Base-by-base conservation (phyloP, 2,329 filamentous ascomycete species). In the Bisporella sp. region DNA sequence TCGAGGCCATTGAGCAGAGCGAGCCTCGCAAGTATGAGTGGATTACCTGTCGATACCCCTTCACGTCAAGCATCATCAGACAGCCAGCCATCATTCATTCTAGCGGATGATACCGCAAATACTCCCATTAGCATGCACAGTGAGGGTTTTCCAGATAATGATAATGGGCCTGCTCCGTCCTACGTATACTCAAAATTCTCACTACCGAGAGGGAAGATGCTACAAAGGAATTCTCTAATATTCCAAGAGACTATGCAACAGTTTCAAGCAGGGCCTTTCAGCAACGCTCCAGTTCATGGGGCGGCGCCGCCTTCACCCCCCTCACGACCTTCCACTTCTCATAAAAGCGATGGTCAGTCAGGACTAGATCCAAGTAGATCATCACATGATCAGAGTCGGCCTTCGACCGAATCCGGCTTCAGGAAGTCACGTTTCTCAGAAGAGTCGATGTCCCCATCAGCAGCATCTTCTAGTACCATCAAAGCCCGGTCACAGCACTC, bases 181-280 rank as follows among this genome's bases (percentile, higher is more conserved):
- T 95, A 95, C 65, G 87, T 88, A 12, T 93, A 96, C 65, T 85
- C 89, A 6, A 95, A 87, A 53, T 96, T 90, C 63, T 73, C 80
- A 1, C 73, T 97, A 31, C 92, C 93, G 1, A 81, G 92, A 54
- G 92, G 92, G 11, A 88, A 93, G 65, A 77, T 78, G 33, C 69
- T 95, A 5, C 84, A 95, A 54, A 78, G 89, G 52, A 76, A 81
- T 39, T 84, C 84, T 1, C 54, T 76, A 9, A 72, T 82, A 9
- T 77, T 82, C 51, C 71, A 75, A 8, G 81, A 84, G 21, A 52
- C 71, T 67, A 28, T 75, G 3, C 76, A 37, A 21, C 21, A 83
- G 52, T 82, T 81, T 55, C 79, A 80, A 58, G 76, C 66, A 43
- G 59, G 62, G 8, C 64, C 68, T 1, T 65, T 70, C 0, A 72